These are phyloP conservation scores for Ciborinia camelliae DNA, from an alignment of 2,329 filamentous ascomycete genomes.

Conservation along the genomic window DNA sequence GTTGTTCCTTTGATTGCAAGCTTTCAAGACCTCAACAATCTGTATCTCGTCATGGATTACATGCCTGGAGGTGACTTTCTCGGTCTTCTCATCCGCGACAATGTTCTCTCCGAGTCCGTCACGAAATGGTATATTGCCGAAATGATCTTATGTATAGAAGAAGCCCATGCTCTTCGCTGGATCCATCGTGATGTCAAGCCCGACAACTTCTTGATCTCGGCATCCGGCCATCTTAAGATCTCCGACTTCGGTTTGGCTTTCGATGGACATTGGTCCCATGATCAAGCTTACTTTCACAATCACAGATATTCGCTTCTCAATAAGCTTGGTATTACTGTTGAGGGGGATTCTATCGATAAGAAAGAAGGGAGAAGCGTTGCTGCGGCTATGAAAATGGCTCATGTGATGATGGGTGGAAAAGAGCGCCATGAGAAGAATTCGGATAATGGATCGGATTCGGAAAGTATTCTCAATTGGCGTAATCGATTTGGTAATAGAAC, in stretches of 20 bases:
- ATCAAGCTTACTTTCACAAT: slow-evolving; percentile 79
- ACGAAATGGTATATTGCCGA: slow-evolving; percentile 88
- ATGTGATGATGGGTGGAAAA: slow-evolving; percentile 41
- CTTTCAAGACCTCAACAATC: slow-evolving; percentile 78
- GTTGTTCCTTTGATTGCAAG: slow-evolving; percentile 83
- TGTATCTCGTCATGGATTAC: slow-evolving; percentile 97
- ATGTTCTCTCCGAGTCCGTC: slow-evolving; percentile 72
- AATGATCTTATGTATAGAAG: slow-evolving; percentile 93
- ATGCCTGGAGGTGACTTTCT: slow-evolving; percentile 97
- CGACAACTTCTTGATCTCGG: slow-evolving; percentile 91
- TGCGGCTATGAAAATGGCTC: slow-evolving; percentile 41
- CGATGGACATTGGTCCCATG: slow-evolving; percentile 91
- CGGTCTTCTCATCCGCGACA: slow-evolving; percentile 78
- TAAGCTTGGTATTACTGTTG: slow-evolving; percentile 69
- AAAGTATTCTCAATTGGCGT: slow-evolving; percentile 65
- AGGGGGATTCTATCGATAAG: slow-evolving; percentile 70
- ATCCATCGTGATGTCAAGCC: slow-evolving; percentile 97
- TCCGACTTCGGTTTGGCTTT: slow-evolving; percentile 96
- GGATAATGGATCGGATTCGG: slow-evolving; percentile 34
- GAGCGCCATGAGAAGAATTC: slow-evolving; percentile 42
- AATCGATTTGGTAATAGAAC: slow-evolving; percentile 65
- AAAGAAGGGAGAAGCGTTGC: slow-evolving; percentile 48
- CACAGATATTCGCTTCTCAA: slow-evolving; percentile 76
- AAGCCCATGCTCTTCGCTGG: slow-evolving; percentile 81
- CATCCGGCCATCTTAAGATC: slow-evolving; percentile 87